These are phyloP conservation scores for Tetrastigma voinierianum DNA, from an alignment of 164 flowering plant genomes.

Conservation along the genomic window DNA sequence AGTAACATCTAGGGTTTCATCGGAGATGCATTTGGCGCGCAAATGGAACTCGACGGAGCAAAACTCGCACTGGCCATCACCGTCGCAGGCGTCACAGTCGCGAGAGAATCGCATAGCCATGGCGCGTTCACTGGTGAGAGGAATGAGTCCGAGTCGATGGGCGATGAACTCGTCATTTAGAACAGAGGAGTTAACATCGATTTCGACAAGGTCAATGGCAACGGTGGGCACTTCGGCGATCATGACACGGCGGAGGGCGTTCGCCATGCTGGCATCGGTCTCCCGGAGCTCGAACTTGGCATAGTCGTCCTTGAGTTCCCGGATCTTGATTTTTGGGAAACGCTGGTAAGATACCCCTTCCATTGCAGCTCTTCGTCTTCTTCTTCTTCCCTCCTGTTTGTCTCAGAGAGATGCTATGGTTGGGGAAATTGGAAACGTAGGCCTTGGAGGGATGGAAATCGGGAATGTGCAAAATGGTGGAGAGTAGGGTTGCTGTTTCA, in stretches of 20 bases:
- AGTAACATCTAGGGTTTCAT: slow-evolving; percentile 84
- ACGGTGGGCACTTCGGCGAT: slow-evolving; percentile 93
- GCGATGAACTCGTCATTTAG: slow-evolving; percentile 97
- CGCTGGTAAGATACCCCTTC: slow-evolving; percentile 74
- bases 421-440: not conserved
- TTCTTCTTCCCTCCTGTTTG: not conserved
- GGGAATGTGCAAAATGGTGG: not conserved
- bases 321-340: slow-evolving; percentile 75
- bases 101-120: slow-evolving; percentile 93
- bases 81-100: slow-evolving; percentile 94
- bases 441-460: no score
- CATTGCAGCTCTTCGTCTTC: slow-evolving; percentile 25
- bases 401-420: not conserved
- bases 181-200: slow-evolving; percentile 93
- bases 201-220: slow-evolving; percentile 94
- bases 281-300: slow-evolving; percentile 88
- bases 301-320: slow-evolving; percentile 78
- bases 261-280: slow-evolving; percentile 85
- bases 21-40: slow-evolving; percentile 55
- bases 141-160: slow-evolving; percentile 95
- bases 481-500: no score
- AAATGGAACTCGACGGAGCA: slow-evolving; percentile 95
- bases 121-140: slow-evolving; percentile 77
- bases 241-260: slow-evolving; percentile 96
- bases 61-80: slow-evolving; percentile 95